Conservation (phyloP, 2,329 filamentous ascomycete genomes). For the Ramichloridium luteum region DNA sequence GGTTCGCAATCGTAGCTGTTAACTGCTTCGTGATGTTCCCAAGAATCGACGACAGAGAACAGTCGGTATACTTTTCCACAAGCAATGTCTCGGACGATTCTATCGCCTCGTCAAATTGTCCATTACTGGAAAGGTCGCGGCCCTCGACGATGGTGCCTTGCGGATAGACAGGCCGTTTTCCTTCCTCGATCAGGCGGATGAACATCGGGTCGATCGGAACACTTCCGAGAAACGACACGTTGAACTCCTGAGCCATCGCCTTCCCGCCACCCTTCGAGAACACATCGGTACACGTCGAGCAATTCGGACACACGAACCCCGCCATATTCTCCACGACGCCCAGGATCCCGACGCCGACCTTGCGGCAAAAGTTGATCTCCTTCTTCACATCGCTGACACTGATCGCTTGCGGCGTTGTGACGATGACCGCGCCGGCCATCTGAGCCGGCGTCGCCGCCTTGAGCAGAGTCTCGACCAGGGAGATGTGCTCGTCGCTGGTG, state of each 20-base stretch:
- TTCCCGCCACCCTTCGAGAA: constrained; percentile 85
- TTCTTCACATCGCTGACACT: constrained; percentile 89
- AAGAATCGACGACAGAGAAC: constrained; percentile 60
- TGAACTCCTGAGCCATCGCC: constrained; percentile 78
- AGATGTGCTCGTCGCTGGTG: constrained; percentile 94
- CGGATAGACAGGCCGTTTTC: constrained; percentile 53
- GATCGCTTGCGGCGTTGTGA: constrained; percentile 92
- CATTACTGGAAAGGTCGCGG: constrained; percentile 30
- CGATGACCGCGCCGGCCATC: constrained; percentile 77
- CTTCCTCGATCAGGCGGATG: constrained; percentile 71
- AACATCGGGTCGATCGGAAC: constrained; percentile 92
- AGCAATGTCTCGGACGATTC: constrained; percentile 33
- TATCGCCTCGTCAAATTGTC: constrained; percentile 15
- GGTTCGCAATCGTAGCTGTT: constrained; percentile 9
- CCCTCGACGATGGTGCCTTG: constrained; percentile 53
- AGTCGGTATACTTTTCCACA: constrained; percentile 60
- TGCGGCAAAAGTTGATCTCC: constrained; percentile 84
- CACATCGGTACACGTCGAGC: constrained; percentile 76
- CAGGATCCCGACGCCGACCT: constrained; percentile 66
- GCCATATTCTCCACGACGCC: constrained; percentile 97
- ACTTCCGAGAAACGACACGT: constrained; percentile 69
- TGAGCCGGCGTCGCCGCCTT: constrained; percentile 43
- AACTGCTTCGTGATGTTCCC: constrained; percentile 41
- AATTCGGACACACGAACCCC: constrained; percentile 69
- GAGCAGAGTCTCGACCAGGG: constrained; percentile 60